Evolutionary conservation across 257 asterid genomes (phyloP).

Genomic region (Capsicum baccatum): DNA sequence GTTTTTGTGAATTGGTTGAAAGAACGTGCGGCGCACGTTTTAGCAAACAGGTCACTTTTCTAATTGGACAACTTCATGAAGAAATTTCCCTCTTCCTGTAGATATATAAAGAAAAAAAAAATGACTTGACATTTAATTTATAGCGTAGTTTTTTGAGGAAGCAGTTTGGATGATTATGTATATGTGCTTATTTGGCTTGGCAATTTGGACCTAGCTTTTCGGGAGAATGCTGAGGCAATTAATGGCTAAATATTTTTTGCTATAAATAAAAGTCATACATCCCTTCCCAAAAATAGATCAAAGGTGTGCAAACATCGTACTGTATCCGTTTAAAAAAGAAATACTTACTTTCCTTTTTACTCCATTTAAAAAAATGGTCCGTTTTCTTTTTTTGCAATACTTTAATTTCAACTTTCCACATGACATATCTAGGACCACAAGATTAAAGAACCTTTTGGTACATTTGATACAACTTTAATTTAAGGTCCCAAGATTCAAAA

Average conservation of each 20-base stretch:
- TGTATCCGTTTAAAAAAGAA: too few relatives aligned
- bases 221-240: too few relatives aligned
- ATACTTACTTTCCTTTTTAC: too few relatives aligned
- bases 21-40: slow-evolving; percentile 50
- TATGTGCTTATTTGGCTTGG: background rate
- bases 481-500: too few relatives aligned
- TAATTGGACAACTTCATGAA: background rate
- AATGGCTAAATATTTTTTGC: background rate
- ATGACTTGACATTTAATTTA: background rate
- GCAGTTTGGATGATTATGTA: background rate
- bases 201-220: too few relatives aligned
- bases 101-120: background rate
- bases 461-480: too few relatives aligned
- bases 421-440: too few relatives aligned
- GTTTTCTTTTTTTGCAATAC: too few relatives aligned
- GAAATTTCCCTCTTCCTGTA: background rate
- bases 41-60: background rate
- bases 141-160: background rate
- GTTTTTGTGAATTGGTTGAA: slow-evolving; percentile 29
- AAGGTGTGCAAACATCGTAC: background rate
- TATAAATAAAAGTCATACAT: background rate
- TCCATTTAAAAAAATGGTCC: too few relatives aligned
- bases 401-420: too few relatives aligned
- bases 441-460: too few relatives aligned
- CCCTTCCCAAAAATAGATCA: background rate